A percentile compares a stretch with the other conserved stretches of the same genome.
Conservation (phyloP, 768 basidiomycete genomes). For the Leccinum rimulosum region DNA sequence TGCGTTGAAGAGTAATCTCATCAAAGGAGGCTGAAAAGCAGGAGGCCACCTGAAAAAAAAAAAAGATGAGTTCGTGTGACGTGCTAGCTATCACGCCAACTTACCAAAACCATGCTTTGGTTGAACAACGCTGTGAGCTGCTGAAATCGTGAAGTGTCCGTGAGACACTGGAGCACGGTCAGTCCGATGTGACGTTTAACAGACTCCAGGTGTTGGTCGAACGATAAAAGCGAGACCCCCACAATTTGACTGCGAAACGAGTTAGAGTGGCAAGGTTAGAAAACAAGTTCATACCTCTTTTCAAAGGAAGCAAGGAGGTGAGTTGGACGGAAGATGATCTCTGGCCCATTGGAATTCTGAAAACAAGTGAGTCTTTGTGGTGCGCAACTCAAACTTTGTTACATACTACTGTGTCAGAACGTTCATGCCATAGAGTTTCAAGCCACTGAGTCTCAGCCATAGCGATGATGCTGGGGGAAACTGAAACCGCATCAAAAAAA, state of each 20-base stretch:
- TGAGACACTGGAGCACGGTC: slow-evolving; percentile 39
- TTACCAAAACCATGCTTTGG: slow-evolving; percentile 42
- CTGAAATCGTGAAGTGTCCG: slow-evolving; percentile 37
- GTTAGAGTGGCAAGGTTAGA: background rate
- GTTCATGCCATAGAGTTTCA: slow-evolving; percentile 44
- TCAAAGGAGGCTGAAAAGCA: slow-evolving; percentile 46
- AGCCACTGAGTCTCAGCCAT: slow-evolving; percentile 49
- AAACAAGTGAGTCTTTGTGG: slow-evolving; percentile 1
- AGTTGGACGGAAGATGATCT: slow-evolving; percentile 44
- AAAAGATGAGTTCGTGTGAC: slow-evolving; percentile 4
- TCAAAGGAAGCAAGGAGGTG: slow-evolving; percentile 37
- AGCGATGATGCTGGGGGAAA: slow-evolving; percentile 29
- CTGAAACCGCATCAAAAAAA: slow-evolving; percentile 23
- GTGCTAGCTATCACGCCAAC: slow-evolving; percentile 9
- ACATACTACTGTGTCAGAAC: slow-evolving; percentile 10
- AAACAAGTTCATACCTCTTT: slow-evolving; percentile 38
- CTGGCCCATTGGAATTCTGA: slow-evolving; percentile 34
- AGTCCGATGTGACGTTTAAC: slow-evolving; percentile 40
- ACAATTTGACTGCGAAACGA: slow-evolving; percentile 38
- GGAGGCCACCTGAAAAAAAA: slow-evolving; percentile 36
- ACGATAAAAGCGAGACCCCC: slow-evolving; percentile 38
- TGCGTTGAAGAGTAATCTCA: slow-evolving; percentile 14
- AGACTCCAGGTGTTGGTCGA: slow-evolving; percentile 37
- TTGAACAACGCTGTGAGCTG: slow-evolving; percentile 42
- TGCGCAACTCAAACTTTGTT: background rate